Base-by-base conservation (phyloP, 192 early-diverging fungal species). In the Coemansia guatemalensis region DNA sequence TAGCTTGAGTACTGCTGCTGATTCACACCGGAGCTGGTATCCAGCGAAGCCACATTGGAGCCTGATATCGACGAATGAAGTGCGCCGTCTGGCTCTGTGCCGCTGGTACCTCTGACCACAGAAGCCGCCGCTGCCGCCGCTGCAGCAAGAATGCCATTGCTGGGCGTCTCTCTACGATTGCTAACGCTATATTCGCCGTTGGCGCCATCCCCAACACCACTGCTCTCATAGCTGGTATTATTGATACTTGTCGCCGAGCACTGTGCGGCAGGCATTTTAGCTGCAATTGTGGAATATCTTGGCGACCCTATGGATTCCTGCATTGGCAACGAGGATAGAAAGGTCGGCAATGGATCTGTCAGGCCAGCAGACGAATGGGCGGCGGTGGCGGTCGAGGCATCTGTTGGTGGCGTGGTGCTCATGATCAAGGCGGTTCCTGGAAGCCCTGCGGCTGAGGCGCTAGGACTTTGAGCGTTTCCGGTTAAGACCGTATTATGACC, bases 311-410 rank as follows among this genome's bases (percentile, higher is more conserved):
- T 54, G 1, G 65, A 47, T 2, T 29, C 64, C 4, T 60, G 48
- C 58, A 68, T 58, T 5, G 74, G 78, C 48, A 81, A 54, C 41
- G 73, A 68, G 17, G 78, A 72, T n/a, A 81, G 27, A 20, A 81
- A 72, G 27, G 63, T 64, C 18, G 78, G 78, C 48, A 81, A 23
- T 12, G 78, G 59, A 57, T 72, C 66, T 11, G 62, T 71, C 54
- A 81, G 25, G 4, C 70, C 57, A 4, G 44, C 52, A 8, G 57
- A 29, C 25, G 66, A 64, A 53, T 68, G 22, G 65, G 53, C 12
- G 71, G 62, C 9, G 65, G 65, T 60, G 32, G 56, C 53, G 20
- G 64, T 8, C 3, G 61, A 58, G 1, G 32, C 41, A 12, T 44
- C 54, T n/a, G 55, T 58, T 8, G 17, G 39, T 44, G 39, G 39